A percentile compares a stretch with the other conserved stretches of the same genome.
Conservation (phyloP, 495 filamentous ascomycete species). For the Margaritispora aquatica region DNA sequence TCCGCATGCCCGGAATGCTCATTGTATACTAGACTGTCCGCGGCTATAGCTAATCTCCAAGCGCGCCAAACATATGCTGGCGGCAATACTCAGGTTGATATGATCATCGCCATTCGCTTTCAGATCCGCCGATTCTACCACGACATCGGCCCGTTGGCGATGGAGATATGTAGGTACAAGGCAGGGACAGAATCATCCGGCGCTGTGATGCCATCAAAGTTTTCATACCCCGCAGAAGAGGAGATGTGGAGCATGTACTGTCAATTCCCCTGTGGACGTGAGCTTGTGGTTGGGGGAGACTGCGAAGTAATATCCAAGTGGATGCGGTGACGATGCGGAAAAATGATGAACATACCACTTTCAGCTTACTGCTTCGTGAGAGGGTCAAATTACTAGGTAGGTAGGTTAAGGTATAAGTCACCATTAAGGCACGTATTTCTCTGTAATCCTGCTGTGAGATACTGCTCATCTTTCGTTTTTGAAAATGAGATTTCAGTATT, state of each 20-base stretch:
- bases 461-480: neutral
- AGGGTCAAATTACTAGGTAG: neutral
- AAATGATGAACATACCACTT: neutral
- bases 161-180: neutral
- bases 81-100: neutral
- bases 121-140: neutral
- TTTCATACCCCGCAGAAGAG: neutral
- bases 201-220: neutral
- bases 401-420: neutral
- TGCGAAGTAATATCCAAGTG: neutral
- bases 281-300: neutral
- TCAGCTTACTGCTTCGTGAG: neutral
- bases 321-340: neutral
- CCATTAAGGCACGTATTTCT: too few species aligned
- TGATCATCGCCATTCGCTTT: neutral
- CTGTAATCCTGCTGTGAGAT: too few species aligned
- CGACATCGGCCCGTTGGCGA: neutral
- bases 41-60: neutral
- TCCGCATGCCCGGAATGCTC: too few species aligned
- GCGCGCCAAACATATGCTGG: neutral
- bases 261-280: neutral
- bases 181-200: neutral
- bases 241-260: neutral
- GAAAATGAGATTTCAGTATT: conserved; percentile 5
- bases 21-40: too few species aligned